Conservation (phyloP, 257 asterid genomes). For the Solanum clarkiae region DNA sequence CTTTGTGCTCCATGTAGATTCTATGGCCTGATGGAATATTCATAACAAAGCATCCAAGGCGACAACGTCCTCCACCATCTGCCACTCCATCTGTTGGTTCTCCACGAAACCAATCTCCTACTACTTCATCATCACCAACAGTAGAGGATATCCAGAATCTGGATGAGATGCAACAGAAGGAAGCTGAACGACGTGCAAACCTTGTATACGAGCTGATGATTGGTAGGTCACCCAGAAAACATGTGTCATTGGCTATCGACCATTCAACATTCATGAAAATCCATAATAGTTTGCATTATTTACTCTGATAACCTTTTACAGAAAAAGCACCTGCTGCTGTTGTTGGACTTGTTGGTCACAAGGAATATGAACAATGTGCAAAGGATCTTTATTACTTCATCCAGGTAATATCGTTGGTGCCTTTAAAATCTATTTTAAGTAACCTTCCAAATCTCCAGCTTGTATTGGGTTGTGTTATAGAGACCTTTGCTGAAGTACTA, state of each 20-base stretch:
- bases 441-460: neutral
- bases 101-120: conserved; percentile 21
- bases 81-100: conserved; percentile 27
- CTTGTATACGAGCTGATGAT: conserved; percentile 50
- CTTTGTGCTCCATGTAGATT: conserved; percentile 32
- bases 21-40: conserved; percentile 97
- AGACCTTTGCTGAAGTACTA: neutral
- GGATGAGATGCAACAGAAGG: conserved; percentile 60
- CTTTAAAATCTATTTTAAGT: neutral
- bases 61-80: conserved; percentile 47
- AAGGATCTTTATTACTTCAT: conserved; percentile 88
- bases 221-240: conserved; percentile 27
- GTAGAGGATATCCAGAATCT: conserved; percentile 27
- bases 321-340: conserved; percentile 91
- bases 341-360: conserved; percentile 81
- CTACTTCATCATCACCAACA: conserved; percentile 42
- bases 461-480: neutral
- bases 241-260: neutral
- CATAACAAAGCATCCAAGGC: conserved; percentile 85
- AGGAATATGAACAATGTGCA: conserved; percentile 82
- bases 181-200: conserved; percentile 82
- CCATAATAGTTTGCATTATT: neutral
- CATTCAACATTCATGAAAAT: neutral
- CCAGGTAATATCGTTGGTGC: conserved; percentile 42
- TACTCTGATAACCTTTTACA: conserved; percentile 13